These are phyloP conservation scores for Cyberlindnera suaveolens DNA, from an alignment of 805 yeast species.

Conservation along the genomic window DNA sequence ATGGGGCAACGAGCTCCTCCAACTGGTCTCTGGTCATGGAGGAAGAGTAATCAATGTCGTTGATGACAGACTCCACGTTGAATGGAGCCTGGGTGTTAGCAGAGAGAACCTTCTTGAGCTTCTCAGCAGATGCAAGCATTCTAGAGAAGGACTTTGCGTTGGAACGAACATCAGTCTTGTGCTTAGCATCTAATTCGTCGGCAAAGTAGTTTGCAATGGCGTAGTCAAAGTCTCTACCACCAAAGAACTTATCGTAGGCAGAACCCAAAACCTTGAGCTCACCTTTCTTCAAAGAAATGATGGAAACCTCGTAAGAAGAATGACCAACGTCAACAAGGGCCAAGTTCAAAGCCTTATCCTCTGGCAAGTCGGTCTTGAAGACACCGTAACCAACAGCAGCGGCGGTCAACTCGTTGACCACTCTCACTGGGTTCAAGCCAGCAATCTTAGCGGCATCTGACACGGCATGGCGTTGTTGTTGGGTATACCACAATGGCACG, in stretches of 20 bases:
- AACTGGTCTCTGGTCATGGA: constrained; percentile 85
- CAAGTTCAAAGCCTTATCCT: constrained; percentile 82
- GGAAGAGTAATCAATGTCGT: constrained; percentile 92
- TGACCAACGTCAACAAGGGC: constrained; percentile 97
- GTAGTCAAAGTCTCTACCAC: constrained; percentile 95
- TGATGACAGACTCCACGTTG: constrained; percentile 93
- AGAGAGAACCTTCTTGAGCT: constrained; percentile 89
- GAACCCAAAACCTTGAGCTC: constrained; percentile 90
- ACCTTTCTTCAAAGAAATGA: constrained; percentile 91
- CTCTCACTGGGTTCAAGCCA: constrained; percentile 96
- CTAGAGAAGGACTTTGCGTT: constrained; percentile 96
- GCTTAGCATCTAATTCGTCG: constrained; percentile 82
- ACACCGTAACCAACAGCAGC: constrained; percentile 99
- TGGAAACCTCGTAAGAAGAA: constrained; percentile 85
- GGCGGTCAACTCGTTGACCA: constrained; percentile 95
- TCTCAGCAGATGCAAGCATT: constrained; percentile 87
- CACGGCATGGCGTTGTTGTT: constrained; percentile 93
- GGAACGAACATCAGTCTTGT: constrained; percentile 85
- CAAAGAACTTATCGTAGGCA: constrained; percentile 92
- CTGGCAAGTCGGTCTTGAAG: constrained; percentile 94
- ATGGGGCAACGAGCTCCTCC: constrained; percentile 82
- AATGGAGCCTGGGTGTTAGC: constrained; percentile 95
- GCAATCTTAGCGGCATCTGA: constrained; percentile 94
- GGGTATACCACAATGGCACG: constrained; percentile 97
- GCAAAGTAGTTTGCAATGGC: constrained; percentile 95